Conservation (phyloP, 306 rosid genomes). For the Potentilla sterilis region DNA sequence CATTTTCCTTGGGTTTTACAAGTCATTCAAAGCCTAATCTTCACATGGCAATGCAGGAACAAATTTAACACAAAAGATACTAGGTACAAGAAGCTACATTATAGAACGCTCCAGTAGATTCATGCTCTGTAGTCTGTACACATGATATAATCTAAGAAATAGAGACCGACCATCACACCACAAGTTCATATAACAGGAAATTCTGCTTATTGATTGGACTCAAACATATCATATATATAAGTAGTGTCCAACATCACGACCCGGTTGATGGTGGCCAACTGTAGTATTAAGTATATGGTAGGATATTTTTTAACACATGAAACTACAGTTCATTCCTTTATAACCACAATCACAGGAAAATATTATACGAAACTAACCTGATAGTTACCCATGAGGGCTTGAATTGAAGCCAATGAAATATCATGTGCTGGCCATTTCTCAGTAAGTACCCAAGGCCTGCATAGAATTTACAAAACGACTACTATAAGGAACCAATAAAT, state of each 20-base stretch:
- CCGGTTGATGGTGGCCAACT: background rate
- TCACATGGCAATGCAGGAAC: background rate
- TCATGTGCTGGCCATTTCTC: slow-evolving; percentile 37
- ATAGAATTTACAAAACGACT: slow-evolving; percentile 23
- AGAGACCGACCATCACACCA: slow-evolving; percentile 33
- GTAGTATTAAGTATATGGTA: background rate
- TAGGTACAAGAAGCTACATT: background rate
- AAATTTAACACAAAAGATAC: background rate
- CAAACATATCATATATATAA: background rate
- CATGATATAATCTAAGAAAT: slow-evolving; percentile 14
- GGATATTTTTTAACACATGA: background rate
- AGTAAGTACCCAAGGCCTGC: slow-evolving; percentile 78
- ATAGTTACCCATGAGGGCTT: slow-evolving; percentile 36
- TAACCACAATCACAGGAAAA: background rate
- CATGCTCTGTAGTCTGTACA: background rate
- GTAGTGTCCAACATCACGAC: background rate
- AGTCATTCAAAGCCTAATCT: background rate
- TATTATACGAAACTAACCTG: slow-evolving; percentile 39
- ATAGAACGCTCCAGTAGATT: background rate
- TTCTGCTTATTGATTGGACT: background rate
- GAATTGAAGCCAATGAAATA: slow-evolving; percentile 37
- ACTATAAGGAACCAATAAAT: slow-evolving; percentile 2
- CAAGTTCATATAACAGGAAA: background rate
- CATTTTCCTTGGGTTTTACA: background rate
- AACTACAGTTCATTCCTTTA: background rate